These are phyloP conservation scores for Pyrenophora graminea DNA, from an alignment of 2,329 filamentous ascomycete genomes.

Conservation along the genomic window DNA sequence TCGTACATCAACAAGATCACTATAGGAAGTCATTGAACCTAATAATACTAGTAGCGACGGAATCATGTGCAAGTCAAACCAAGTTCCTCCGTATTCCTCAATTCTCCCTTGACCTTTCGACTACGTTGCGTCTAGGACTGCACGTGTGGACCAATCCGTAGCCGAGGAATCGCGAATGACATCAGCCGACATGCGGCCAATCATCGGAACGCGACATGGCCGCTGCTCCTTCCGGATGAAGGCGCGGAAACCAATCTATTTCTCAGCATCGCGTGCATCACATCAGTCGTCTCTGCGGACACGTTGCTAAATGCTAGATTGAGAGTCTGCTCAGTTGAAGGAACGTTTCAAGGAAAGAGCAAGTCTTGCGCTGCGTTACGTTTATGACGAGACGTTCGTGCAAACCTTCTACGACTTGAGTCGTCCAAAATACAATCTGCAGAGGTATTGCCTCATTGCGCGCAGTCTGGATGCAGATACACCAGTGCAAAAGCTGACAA, in stretches of 20 bases:
- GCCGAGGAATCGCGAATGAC: constrained; percentile 9
- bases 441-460: too few relatives aligned
- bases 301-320: constrained; percentile 10
- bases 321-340: not conserved
- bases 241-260: constrained; percentile 20
- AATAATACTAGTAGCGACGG: too few relatives aligned
- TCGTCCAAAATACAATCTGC: too few relatives aligned
- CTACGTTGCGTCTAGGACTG: too few relatives aligned
- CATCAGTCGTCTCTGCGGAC: constrained; percentile 7
- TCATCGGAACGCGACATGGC: constrained; percentile 17
- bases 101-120: too few relatives aligned
- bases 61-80: too few relatives aligned
- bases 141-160: too few relatives aligned
- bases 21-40: too few relatives aligned
- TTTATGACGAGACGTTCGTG: not conserved
- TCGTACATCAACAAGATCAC: too few relatives aligned
- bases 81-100: not conserved
- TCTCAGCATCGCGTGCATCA: constrained; percentile 11
- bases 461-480: too few relatives aligned
- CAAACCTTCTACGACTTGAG: too few relatives aligned
- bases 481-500: too few relatives aligned
- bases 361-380: not conserved
- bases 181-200: constrained; percentile 17
- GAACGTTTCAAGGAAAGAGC: not conserved
- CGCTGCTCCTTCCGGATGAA: constrained; percentile 11